Evolutionary conservation across 176 grass and related monocot genomes (phyloP).

Genomic region (Hyparrhenia diplandra): DNA sequence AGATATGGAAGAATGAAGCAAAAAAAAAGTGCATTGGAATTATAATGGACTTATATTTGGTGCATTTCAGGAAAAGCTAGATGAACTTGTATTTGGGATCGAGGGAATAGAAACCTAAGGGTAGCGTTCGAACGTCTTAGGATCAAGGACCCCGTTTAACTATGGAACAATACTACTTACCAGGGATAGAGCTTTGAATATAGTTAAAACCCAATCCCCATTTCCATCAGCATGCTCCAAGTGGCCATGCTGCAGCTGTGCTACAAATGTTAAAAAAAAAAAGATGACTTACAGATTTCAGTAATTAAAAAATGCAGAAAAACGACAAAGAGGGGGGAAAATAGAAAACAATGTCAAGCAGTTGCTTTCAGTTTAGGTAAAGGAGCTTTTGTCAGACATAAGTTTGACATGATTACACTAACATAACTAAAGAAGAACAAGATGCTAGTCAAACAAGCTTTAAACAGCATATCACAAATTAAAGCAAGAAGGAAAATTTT

Average conservation of each 20-base stretch:
- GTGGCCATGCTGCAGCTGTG: conserved; percentile 76
- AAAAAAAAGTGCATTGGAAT: background rate
- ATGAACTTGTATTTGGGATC: background rate
- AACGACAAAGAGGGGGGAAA: background rate
- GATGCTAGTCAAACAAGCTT: background rate
- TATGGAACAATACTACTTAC: conserved; percentile 47
- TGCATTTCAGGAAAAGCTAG: background rate
- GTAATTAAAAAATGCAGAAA: background rate
- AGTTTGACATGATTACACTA: background rate
- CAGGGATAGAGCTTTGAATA: conserved; percentile 87
- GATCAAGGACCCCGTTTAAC: background rate
- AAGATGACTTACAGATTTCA: conserved; percentile 14
- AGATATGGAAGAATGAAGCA: background rate
- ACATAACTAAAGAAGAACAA: conserved; percentile 3
- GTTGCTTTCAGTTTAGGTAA: background rate
- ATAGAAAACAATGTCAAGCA: background rate
- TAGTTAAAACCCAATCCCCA: conserved; percentile 99
- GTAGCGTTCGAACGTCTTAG: conserved; percentile 7
- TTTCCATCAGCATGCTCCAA: conserved; percentile 95
- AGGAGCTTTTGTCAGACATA: background rate
- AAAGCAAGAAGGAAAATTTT: background rate
- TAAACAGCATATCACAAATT: conserved; percentile 3
- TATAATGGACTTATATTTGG: background rate
- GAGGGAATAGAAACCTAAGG: background rate
- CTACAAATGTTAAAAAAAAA: conserved; percentile 41